phyloP scores from a whole-genome alignment of 169 alveolate species.

The Plasmodium berghei region DNA sequence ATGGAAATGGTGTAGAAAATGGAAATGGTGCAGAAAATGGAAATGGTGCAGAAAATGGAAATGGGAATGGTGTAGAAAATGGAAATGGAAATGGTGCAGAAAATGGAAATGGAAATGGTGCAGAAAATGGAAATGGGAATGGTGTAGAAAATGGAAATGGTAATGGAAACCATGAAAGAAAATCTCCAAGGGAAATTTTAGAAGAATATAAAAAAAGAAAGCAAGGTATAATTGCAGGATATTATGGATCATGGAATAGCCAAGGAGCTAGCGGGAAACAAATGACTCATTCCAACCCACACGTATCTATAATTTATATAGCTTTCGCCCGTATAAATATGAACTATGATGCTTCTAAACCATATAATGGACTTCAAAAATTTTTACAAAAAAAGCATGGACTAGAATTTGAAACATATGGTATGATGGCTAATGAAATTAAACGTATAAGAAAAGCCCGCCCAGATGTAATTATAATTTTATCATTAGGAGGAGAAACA shows the following conservation, averaged over 20 bases:
- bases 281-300: constrained; percentile 40
- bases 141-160: background rate
- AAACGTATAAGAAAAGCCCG: constrained; percentile 63
- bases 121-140: background rate
- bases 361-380: constrained; percentile 40
- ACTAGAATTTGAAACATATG: constrained; percentile 60
- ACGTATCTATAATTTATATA: constrained; percentile 34
- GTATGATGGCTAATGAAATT: constrained; percentile 48
- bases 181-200: constrained; percentile 58
- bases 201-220: constrained; percentile 53
- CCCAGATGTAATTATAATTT: constrained; percentile 45
- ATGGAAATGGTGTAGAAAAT: background rate
- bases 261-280: constrained; percentile 58
- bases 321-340: constrained; percentile 65
- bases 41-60: background rate
- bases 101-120: background rate
- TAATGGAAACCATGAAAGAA: constrained; percentile 25
- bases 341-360: constrained; percentile 50
- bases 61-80: background rate
- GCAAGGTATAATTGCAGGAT: constrained; percentile 39
- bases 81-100: background rate
- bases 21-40: background rate
- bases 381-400: constrained; percentile 47
- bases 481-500: constrained; percentile 69
- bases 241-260: constrained; percentile 57